Evolutionary conservation across 371 early-diverging fungal species (phyloP).

Genomic region (Apophysomyces trapeziformis): DNA sequence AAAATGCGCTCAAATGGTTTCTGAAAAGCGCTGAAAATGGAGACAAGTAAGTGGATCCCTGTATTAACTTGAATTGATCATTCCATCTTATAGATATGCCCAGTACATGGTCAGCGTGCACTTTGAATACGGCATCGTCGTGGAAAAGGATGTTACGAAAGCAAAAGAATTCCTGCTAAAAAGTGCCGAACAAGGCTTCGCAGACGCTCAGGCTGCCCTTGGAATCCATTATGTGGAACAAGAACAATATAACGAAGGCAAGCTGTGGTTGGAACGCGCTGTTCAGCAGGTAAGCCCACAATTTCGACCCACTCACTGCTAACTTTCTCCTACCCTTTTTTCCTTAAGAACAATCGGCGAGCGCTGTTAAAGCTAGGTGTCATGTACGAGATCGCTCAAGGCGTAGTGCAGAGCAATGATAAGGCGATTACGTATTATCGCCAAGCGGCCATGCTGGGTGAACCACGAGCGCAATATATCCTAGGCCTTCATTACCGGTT

Average conservation of each 20-base stretch:
- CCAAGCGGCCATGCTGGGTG: slow-evolving; percentile 37
- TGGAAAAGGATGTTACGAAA: slow-evolving; percentile 29
- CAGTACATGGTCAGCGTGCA: slow-evolving; percentile 51
- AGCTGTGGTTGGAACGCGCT: slow-evolving; percentile 49
- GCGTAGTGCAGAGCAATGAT: slow-evolving; percentile 32
- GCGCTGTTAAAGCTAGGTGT: slow-evolving; percentile 49
- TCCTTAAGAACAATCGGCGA: slow-evolving; percentile 39
- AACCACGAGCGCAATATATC: slow-evolving; percentile 45
- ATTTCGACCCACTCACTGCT: neutral
- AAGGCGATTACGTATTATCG: slow-evolving; percentile 43
- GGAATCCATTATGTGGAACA: slow-evolving; percentile 41
- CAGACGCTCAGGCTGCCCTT: slow-evolving; percentile 54
- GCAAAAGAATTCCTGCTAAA: slow-evolving; percentile 36
- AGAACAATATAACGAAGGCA: slow-evolving; percentile 31
- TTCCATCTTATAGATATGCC: slow-evolving; percentile 38
- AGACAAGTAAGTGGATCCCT: slow-evolving; percentile 38
- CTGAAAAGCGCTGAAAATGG: slow-evolving; percentile 39
- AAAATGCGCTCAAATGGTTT: slow-evolving; percentile 38
- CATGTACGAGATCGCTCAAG: slow-evolving; percentile 47
- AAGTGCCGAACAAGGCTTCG: slow-evolving; percentile 47
- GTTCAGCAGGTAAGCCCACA: slow-evolving; percentile 32
- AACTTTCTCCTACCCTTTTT: neutral
- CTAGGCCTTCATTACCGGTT: slow-evolving; percentile 48
- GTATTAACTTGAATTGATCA: neutral
- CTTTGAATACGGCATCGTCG: slow-evolving; percentile 47